Conservation (phyloP, 108 stramenopile species). For the Cyclostephanos tholiformis region DNA sequence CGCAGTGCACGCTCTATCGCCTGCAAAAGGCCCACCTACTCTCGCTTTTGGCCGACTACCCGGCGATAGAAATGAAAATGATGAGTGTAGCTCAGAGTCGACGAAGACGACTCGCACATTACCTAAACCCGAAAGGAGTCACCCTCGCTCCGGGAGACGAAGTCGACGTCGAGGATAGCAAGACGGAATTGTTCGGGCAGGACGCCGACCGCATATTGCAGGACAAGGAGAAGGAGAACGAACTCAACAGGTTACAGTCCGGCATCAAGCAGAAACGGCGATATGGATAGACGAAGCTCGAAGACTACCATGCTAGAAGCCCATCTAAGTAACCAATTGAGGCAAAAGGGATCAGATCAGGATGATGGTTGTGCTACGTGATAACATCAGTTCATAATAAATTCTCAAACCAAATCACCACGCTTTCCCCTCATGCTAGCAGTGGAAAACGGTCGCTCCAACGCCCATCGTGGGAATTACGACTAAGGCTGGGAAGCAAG, state of each 20-base stretch:
- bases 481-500: too few species aligned
- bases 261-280: slow-evolving; percentile 26
- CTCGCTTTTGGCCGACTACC: slow-evolving; percentile 47
- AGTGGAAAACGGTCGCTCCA: too few species aligned
- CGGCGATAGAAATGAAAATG: slow-evolving; percentile 54
- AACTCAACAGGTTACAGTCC: slow-evolving; percentile 20
- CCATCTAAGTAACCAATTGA: not conserved
- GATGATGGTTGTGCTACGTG: too few species aligned
- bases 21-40: slow-evolving; percentile 39
- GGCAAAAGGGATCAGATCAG: too few species aligned
- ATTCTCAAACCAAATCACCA: too few species aligned
- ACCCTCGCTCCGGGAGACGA: slow-evolving; percentile 45
- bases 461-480: too few species aligned
- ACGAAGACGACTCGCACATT: slow-evolving; percentile 43
- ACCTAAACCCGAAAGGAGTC: slow-evolving; percentile 33
- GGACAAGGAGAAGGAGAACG: slow-evolving; percentile 33
- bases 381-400: too few species aligned
- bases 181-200: slow-evolving; percentile 50
- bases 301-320: slow-evolving; percentile 1
- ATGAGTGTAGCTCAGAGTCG: slow-evolving; percentile 48
- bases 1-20: slow-evolving; percentile 59
- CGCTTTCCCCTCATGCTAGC: too few species aligned
- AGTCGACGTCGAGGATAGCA: slow-evolving; percentile 54
- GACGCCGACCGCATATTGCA: slow-evolving; percentile 39
- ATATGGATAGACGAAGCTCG: not conserved